These are phyloP conservation scores for Jaminaea rosea DNA, from an alignment of 1,284 basidiomycete genomes.

Conservation along the genomic window DNA sequence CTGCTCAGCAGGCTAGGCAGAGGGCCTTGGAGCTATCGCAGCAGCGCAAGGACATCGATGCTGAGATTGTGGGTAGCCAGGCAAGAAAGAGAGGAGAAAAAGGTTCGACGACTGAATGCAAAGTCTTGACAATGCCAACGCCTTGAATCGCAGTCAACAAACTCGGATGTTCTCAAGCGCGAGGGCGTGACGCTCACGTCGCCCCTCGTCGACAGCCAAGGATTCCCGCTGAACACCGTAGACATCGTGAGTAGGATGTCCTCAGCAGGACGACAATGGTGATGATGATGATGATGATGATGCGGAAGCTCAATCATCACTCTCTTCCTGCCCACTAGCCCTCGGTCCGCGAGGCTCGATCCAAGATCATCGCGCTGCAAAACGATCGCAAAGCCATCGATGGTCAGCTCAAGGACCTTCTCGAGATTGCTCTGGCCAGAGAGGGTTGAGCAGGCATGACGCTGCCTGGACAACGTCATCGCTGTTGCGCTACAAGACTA, in stretches of 20 bases:
- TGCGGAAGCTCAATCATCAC: not conserved
- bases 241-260: slow-evolving; percentile 1
- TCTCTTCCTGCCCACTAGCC: slow-evolving; percentile 1
- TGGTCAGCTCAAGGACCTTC: not conserved
- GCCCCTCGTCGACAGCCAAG: not conserved
- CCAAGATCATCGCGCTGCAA: not conserved
- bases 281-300: too few species aligned
- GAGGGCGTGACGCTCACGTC: not conserved
- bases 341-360: not conserved
- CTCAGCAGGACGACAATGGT: too few species aligned
- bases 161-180: not conserved
- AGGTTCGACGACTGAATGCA: not conserved
- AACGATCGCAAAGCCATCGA: slow-evolving; percentile 1
- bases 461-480: too few species aligned
- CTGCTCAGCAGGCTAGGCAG: not conserved
- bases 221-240: not conserved
- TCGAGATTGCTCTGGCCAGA: not conserved
- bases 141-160: not conserved
- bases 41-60: not conserved
- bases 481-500: too few species aligned
- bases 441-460: not conserved
- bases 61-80: not conserved
- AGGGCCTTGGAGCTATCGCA: not conserved
- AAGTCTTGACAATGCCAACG: too few species aligned
- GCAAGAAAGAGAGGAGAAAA: not conserved